phyloP scores from a whole-genome alignment of 257 asterid genomes.

The Cynanchum wilfordii region DNA sequence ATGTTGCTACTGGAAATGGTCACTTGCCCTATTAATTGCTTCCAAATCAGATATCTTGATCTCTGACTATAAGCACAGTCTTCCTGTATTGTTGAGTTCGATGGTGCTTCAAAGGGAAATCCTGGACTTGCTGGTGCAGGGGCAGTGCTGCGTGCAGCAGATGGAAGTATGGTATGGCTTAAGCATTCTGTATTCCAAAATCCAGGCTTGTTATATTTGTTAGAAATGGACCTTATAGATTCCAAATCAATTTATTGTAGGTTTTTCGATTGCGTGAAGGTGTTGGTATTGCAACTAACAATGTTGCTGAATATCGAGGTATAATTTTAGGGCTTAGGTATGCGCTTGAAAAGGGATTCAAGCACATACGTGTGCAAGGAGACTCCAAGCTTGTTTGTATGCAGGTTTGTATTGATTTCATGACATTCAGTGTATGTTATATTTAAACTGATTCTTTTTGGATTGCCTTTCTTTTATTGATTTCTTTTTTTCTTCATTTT shows the following conservation, averaged over 20 bases:
- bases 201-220: not conserved
- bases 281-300: constrained; percentile 85
- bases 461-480: constrained; percentile 9
- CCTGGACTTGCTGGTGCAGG: constrained; percentile 99
- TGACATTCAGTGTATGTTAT: not conserved
- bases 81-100: constrained; percentile 81
- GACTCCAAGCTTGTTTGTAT: constrained; percentile 99
- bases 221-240: not conserved
- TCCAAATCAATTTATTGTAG: constrained; percentile 31
- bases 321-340: constrained; percentile 77
- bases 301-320: constrained; percentile 92
- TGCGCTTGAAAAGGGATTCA: constrained; percentile 83
- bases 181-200: constrained; percentile 8
- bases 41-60: constrained; percentile 28
- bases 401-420: constrained; percentile 54
- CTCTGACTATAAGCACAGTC: constrained; percentile 40
- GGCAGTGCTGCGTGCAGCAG: constrained; percentile 73
- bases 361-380: constrained; percentile 78
- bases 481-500: not conserved
- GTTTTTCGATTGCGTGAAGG: constrained; percentile 90
- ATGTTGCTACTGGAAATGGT: not conserved
- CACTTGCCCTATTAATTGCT: constrained; percentile 1
- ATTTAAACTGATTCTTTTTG: not conserved
- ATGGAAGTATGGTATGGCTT: constrained; percentile 71
- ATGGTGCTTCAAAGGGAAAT: constrained; percentile 96